Evolutionary conservation across 768 basidiomycete species (phyloP).

Genomic region (Auriculariales sp.): DNA sequence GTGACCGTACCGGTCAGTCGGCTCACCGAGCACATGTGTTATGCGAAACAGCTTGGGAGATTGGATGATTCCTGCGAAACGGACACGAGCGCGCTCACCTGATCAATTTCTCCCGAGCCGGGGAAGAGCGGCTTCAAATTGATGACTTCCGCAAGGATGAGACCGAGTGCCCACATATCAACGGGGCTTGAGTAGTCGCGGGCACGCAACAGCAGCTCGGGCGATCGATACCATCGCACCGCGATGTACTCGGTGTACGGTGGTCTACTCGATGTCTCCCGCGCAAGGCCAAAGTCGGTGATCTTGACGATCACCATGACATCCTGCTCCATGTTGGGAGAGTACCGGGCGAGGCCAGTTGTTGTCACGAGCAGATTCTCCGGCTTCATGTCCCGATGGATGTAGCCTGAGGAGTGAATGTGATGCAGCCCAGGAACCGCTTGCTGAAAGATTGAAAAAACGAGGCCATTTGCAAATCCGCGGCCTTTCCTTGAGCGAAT

Average conservation of each 20-base stretch:
- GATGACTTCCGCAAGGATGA: slow-evolving; percentile 31
- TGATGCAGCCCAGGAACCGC: slow-evolving; percentile 26
- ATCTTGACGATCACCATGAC: slow-evolving; percentile 33
- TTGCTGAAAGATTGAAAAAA: slow-evolving; percentile 30
- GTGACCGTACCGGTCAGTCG: slow-evolving; percentile 22
- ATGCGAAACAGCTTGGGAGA: no score
- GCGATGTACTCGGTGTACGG: slow-evolving; percentile 38
- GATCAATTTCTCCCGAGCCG: slow-evolving; percentile 31
- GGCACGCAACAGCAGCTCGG: slow-evolving; percentile 30
- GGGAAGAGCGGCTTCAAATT: slow-evolving; percentile 35
- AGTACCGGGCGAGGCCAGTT: slow-evolving; percentile 31
- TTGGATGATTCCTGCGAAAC: slow-evolving; percentile 32
- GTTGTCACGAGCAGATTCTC: slow-evolving; percentile 37
- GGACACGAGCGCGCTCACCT: slow-evolving; percentile 27
- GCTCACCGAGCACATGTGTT: no score
- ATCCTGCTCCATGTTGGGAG: slow-evolving; percentile 23
- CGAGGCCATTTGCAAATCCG: slow-evolving; percentile 28
- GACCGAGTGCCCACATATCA: slow-evolving; percentile 37
- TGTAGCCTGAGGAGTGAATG: slow-evolving; percentile 29
- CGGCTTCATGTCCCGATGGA: slow-evolving; percentile 38
- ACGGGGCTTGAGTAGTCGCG: slow-evolving; percentile 31
- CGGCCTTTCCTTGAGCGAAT: slow-evolving; percentile 33
- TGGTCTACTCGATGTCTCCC: slow-evolving; percentile 22
- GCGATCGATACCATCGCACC: slow-evolving; percentile 36
- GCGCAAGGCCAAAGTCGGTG: slow-evolving; percentile 33